Base-by-base conservation (phyloP, 2,329 filamentous ascomycete species). In the Zelopaecilomyces penicillatus region DNA sequence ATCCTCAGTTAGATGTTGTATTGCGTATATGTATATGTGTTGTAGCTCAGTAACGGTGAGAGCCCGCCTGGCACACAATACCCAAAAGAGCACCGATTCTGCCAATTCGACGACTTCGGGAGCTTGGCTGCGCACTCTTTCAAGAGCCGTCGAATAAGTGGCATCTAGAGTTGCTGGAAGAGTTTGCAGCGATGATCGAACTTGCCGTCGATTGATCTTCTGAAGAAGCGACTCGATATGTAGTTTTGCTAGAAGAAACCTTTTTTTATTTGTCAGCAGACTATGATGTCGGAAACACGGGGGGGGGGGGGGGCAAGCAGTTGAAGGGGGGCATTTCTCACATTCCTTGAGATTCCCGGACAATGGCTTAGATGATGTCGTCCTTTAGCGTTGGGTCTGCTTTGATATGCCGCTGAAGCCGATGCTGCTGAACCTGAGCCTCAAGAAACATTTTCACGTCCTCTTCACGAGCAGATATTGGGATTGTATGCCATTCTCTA, bases 31-130 rank as follows among this genome's bases (percentile, higher is more conserved):
- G 19, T 45, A 29, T 7, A 50, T 27, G 3, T 48, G 36, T 5
- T 48, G 45, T 9, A 42, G 7, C 26, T 50, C 39, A 10, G 37
- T 27, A 12, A 45, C 28, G 31, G 27, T 38, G 10, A 48, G 37
- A 11, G 35, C 33, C 5, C 30, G 39, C n/a, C 35, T 47, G 6
- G 32, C 39, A n/a, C 11, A 34, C 6, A 45, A 5, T 10, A 49
- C 32, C 36, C 45, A 45, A 19, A 45, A 48, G 6, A 42, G 5
- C 5, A 45, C 38, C 30, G 19, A 9, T 19, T 48, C 45, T 1
- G 45, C 45, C 26, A 49, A 29, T 2, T 47, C 26, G 33, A 38
- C 41, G 32, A 27, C 29, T 3, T 47, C 38, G 26, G 33, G 34
- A n/a, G 11, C 39, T 33, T 46, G n/a, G 12, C 32, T 32, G 6